These are phyloP conservation scores for Penicillium sp. DNA, from an alignment of 2,329 filamentous ascomycete species.

Conservation along the genomic window DNA sequence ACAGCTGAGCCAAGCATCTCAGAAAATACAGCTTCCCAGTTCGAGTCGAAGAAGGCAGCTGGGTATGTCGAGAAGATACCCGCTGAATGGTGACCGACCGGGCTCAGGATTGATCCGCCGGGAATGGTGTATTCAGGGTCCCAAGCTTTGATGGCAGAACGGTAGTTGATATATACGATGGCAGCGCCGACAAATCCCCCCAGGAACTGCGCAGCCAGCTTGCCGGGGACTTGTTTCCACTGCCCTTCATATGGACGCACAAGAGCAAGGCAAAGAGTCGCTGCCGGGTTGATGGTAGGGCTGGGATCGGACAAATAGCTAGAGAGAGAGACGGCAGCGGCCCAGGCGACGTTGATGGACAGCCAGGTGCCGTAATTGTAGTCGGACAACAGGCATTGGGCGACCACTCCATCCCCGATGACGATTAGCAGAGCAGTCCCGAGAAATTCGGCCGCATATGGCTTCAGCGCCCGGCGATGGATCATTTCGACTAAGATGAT, in stretches of 20 bases:
- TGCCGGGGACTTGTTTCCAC: conserved; percentile 29
- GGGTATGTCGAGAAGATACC: conserved; percentile 32
- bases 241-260: conserved; percentile 28
- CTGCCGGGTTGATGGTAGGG: conserved; percentile 29
- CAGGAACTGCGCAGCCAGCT: conserved; percentile 28
- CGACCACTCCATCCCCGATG: conserved; percentile 34
- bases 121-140: conserved; percentile 33
- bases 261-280: conserved; percentile 25
- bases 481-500: conserved; percentile 7
- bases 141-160: conserved; percentile 31
- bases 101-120: conserved; percentile 29
- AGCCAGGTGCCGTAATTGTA: conserved; percentile 35
- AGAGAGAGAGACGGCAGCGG: conserved; percentile 28
- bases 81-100: conserved; percentile 27
- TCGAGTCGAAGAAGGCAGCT: conserved; percentile 23
- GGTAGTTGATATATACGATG: conserved; percentile 32
- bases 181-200: conserved; percentile 32
- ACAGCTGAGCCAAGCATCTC: conserved; percentile 29
- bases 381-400: conserved; percentile 31
- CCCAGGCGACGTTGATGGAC: conserved; percentile 35
- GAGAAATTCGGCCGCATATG: conserved; percentile 32
- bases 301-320: conserved; percentile 29
- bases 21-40: conserved; percentile 33
- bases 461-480: conserved; percentile 21
- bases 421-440: conserved; percentile 33